Base-by-base conservation (phyloP, 768 basidiomycete species). In the Leucocoprinus birnbaumii region DNA sequence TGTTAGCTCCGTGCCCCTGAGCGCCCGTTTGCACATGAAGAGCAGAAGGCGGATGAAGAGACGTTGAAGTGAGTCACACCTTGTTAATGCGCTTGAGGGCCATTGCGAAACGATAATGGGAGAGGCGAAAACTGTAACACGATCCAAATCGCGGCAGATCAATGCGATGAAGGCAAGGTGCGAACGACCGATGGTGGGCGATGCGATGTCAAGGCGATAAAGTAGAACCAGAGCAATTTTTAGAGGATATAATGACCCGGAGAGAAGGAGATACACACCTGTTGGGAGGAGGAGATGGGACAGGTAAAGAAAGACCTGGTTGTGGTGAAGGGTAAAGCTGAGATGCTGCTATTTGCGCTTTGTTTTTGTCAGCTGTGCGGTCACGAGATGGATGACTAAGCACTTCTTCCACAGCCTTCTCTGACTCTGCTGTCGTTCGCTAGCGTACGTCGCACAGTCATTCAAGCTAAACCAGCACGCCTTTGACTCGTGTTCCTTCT, bases 61-160 rank as follows among this genome's bases (percentile, higher is more conserved):
- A 13, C n/a, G n/a, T n/a, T n/a, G n/a, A 35, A 38, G n/a, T 16
- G n/a, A 24, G 18, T 48, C 53, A 16, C 58, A 92, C 94, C 90
- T 97, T 98, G 89, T 96, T 96, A 79, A 98, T 98, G 83, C 96
- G 96, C 83, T 96, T 97, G 63, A 97, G 83, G 67, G 96, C 94
- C 96, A 98, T 98, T 65, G 64, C 58, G 53, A 57, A 64, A 59
- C 55, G 65, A 69, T 57, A 48, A 59, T 45, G 63, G 65, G 62
- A 63, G 57, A 59, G 62, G 62, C 59, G 59, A 69, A 66, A 65
- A 64, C 68, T 68, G 60, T 22, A 57, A 60, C 60, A 63, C 61
- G 66, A 62, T 64, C 63, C 61, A 63, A 70, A 76, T 78, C 73
- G 74, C 70, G 71, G 67, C 61, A 69, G 74, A 78, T 76, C 74